A percentile compares a stretch with the other conserved stretches of the same genome.
Evolutionary conservation across 2,329 filamentous ascomycete species (phyloP).

Genomic region (Fusarium lyarnte): DNA sequence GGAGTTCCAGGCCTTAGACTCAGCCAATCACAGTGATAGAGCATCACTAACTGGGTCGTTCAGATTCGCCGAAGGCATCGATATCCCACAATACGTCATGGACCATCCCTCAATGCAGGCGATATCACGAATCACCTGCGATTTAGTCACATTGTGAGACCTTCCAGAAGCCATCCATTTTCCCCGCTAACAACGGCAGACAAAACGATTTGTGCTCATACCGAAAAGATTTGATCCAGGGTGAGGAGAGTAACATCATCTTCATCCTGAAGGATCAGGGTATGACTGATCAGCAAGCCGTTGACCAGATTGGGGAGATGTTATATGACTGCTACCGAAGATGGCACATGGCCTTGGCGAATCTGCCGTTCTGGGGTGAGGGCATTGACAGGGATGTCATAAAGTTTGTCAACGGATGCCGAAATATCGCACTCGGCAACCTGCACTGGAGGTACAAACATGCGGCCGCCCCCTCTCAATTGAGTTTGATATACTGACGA

Average conservation of each 20-base stretch:
- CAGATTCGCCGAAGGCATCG: constrained; percentile 20
- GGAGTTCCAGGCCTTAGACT: neutral
- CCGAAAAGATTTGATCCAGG: constrained; percentile 17
- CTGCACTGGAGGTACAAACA: constrained; percentile 10
- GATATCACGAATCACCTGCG: constrained; percentile 21
- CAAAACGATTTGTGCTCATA: constrained; percentile 25
- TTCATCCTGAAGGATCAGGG: constrained; percentile 21
- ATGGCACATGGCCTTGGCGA: constrained; percentile 11
- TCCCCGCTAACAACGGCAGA: neutral
- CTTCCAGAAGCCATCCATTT: neutral
- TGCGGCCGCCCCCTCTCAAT: neutral
- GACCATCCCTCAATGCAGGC: constrained; percentile 17
- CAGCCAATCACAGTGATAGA: neutral
- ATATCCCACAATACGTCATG: constrained; percentile 22
- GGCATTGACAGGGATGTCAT: constrained; percentile 16
- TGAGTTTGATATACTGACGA: neutral
- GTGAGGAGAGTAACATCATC: constrained; percentile 23
- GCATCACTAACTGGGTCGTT: neutral
- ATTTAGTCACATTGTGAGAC: constrained; percentile 16
- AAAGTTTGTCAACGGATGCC: constrained; percentile 24
- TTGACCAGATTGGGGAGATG: constrained; percentile 24
- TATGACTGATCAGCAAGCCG: constrained; percentile 20
- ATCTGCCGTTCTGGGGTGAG: constrained; percentile 24
- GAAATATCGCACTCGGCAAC: constrained; percentile 20
- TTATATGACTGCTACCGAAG: constrained; percentile 16